Evolutionary conservation across 352 stramenopile genomes (phyloP).

Genomic region (Globisporangium uncinulatum): DNA sequence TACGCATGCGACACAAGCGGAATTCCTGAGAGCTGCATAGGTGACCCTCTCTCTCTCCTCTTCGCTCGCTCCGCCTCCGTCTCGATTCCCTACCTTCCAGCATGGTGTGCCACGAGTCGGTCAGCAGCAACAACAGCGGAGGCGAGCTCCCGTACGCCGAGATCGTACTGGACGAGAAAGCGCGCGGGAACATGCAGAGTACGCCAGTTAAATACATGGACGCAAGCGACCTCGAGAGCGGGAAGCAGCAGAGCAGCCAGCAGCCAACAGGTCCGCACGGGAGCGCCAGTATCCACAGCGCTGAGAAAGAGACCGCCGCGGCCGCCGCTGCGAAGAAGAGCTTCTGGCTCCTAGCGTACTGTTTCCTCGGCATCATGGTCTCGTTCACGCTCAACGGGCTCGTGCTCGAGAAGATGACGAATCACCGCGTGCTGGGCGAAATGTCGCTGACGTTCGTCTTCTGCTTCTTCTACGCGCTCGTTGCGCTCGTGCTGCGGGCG

Average conservation of each 20-base stretch:
- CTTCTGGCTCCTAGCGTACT: slow-evolving; percentile 63
- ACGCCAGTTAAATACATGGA: slow-evolving; percentile 26
- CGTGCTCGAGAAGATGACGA: slow-evolving; percentile 82
- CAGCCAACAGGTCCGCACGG: slow-evolving; percentile 8
- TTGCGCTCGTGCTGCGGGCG: slow-evolving; percentile 53
- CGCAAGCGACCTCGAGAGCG: slow-evolving; percentile 23
- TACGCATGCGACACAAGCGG: slow-evolving; percentile 13
- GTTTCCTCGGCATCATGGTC: slow-evolving; percentile 78
- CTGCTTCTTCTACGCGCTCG: slow-evolving; percentile 66
- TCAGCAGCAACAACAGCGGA: slow-evolving; percentile 43
- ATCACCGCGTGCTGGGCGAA: slow-evolving; percentile 71
- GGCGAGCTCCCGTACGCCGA: slow-evolving; percentile 50
- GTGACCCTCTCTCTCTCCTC: background rate
- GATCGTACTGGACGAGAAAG: slow-evolving; percentile 42
- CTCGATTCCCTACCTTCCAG: too few relatives aligned
- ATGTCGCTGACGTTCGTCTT: slow-evolving; percentile 84
- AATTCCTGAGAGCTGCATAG: slow-evolving; percentile 14
- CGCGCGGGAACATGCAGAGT: slow-evolving; percentile 9
- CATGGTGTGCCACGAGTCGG: slow-evolving; percentile 17
- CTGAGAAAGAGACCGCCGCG: background rate
- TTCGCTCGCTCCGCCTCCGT: background rate
- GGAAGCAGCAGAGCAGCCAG: slow-evolving; percentile 7
- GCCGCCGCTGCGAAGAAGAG: slow-evolving; percentile 28
- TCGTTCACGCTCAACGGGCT: slow-evolving; percentile 81
- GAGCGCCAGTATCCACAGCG: slow-evolving; percentile 3